A percentile compares a stretch with the other conserved stretches of the same genome.
phyloP scores from a whole-genome alignment of 1,284 basidiomycete genomes.

The Bondarzewia mesenterica region DNA sequence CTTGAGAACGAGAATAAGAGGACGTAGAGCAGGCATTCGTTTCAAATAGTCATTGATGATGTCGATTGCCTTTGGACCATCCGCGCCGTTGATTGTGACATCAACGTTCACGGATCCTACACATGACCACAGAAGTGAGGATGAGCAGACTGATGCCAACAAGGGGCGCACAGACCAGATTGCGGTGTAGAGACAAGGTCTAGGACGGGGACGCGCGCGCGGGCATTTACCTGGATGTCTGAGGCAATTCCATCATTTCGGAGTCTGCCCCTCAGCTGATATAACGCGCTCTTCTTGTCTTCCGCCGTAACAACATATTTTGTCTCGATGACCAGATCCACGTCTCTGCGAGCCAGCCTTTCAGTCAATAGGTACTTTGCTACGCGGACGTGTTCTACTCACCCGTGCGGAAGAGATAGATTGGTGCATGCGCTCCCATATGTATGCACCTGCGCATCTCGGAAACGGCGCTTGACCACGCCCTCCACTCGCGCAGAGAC shows the following conservation, averaged over 20 bases:
- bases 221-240: conserved; percentile 40
- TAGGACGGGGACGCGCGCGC: conserved; percentile 52
- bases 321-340: conserved; percentile 26
- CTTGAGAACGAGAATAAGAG: conserved; percentile 66
- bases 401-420: conserved; percentile 24
- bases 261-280: conserved; percentile 20
- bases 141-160: too few species aligned
- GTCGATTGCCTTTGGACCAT: conserved; percentile 53
- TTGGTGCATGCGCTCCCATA: conserved; percentile 24
- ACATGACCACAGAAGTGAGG: too few species aligned
- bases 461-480: conserved; percentile 16
- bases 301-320: conserved; percentile 13
- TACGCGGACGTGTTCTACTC: not conserved
- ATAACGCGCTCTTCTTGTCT: conserved; percentile 17
- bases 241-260: conserved; percentile 19
- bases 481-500: conserved; percentile 18
- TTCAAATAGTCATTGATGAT: conserved; percentile 52
- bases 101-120: conserved; percentile 58
- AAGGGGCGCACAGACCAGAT: conserved; percentile 14
- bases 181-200: conserved; percentile 45
- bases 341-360: conserved; percentile 18
- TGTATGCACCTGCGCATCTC: conserved; percentile 14
- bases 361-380: not conserved
- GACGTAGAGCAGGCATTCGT: conserved; percentile 54
- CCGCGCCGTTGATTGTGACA: conserved; percentile 59